Conservation (phyloP, 164 flowering plant species). For the Tetracentron sinense region DNA sequence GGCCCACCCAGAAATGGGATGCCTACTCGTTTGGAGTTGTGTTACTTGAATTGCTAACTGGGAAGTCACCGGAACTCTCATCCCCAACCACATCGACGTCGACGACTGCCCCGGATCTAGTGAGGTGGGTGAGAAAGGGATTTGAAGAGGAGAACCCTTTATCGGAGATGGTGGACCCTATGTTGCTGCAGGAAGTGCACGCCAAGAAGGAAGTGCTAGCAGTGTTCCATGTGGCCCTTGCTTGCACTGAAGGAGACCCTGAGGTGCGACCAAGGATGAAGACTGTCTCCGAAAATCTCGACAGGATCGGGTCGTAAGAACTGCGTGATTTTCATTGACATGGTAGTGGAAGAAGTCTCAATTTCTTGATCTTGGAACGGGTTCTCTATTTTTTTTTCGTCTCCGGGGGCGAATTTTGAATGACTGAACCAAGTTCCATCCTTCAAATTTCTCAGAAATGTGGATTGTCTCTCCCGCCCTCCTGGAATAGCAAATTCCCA, state of each 20-base stretch:
- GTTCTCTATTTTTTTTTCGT: too few relatives aligned
- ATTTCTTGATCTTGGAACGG: too few relatives aligned
- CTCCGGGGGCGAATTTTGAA: too few relatives aligned
- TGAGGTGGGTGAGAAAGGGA: constrained; percentile 79
- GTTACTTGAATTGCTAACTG: constrained; percentile 71
- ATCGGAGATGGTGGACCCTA: constrained; percentile 79
- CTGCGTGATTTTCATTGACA: too few relatives aligned
- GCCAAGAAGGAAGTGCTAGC: constrained; percentile 81
- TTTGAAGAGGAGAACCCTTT: constrained; percentile 69
- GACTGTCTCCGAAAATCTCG: constrained; percentile 68
- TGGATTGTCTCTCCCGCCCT: too few relatives aligned
- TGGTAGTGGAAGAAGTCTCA: too few relatives aligned
- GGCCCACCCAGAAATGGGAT: constrained; percentile 90
- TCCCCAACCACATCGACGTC: constrained; percentile 50
- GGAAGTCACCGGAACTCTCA: constrained; percentile 65
- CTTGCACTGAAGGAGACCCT: constrained; percentile 82
- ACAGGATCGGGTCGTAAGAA: constrained; percentile 43
- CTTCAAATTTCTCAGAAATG: too few relatives aligned
- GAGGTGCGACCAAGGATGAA: constrained; percentile 93
- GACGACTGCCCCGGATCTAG: constrained; percentile 52
- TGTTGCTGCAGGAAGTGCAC: constrained; percentile 62
- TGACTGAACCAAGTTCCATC: too few relatives aligned
- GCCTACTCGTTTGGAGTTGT: constrained; percentile 89
- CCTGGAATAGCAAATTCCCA: too few relatives aligned
- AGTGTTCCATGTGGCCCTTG: constrained; percentile 69